These are phyloP conservation scores for Elsinoe perseae DNA, from an alignment of 2,329 filamentous ascomycete genomes.

Conservation along the genomic window DNA sequence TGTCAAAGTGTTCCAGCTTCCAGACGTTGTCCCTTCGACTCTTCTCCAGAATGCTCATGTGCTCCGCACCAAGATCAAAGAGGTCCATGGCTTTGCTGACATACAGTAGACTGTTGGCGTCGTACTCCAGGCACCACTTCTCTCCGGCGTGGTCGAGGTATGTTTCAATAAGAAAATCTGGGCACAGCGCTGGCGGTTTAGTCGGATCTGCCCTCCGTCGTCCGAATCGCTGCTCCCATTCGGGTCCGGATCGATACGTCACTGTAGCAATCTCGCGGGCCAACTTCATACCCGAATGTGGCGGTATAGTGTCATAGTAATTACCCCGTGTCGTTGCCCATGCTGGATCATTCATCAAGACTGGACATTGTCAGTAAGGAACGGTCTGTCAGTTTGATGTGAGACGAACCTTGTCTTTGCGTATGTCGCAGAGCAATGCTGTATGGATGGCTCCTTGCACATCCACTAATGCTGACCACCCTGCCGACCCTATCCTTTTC, in stretches of 20 bases:
- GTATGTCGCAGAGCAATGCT: slow-evolving; percentile 98
- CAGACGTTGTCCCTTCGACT: slow-evolving; percentile 56
- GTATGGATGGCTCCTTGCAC: slow-evolving; percentile 90
- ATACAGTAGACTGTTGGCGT: slow-evolving; percentile 90
- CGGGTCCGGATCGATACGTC: slow-evolving; percentile 90
- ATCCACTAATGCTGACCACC: slow-evolving; percentile 85
- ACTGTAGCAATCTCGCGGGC: slow-evolving; percentile 96
- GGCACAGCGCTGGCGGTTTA: slow-evolving; percentile 86
- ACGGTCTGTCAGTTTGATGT: not conserved
- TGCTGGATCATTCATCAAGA: slow-evolving; percentile 97
- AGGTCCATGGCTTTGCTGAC: slow-evolving; percentile 99
- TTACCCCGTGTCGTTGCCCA: slow-evolving; percentile 78
- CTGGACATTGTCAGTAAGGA: slow-evolving; percentile 32
- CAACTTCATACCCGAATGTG: slow-evolving; percentile 95
- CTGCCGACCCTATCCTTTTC: slow-evolving; percentile 75
- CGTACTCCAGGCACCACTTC: slow-evolving; percentile 95
- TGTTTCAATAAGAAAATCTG: slow-evolving; percentile 95
- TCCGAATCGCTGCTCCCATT: slow-evolving; percentile 95
- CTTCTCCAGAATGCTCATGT: slow-evolving; percentile 55
- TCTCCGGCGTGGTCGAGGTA: slow-evolving; percentile 97
- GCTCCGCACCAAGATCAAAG: slow-evolving; percentile 75
- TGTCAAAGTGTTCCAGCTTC: slow-evolving; percentile 45
- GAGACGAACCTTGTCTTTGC: slow-evolving; percentile 63
- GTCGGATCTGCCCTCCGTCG: slow-evolving; percentile 75
- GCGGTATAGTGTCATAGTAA: slow-evolving; percentile 73